Conservation (phyloP, 495 filamentous ascomycete species). For the Chaetomium tenue region DNA sequence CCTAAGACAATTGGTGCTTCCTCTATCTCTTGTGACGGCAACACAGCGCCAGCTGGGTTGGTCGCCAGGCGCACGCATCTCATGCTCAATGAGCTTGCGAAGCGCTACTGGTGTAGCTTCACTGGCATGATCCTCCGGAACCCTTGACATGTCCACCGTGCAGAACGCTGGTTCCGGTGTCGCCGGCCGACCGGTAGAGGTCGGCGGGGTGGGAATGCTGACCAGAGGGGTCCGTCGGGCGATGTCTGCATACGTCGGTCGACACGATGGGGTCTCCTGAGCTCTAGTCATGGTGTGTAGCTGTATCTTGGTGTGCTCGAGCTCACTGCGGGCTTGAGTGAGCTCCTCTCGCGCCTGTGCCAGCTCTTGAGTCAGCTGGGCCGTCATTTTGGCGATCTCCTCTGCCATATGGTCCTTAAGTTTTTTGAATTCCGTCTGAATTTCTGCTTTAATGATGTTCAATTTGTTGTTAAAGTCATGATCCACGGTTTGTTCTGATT, state of each 20-base stretch:
- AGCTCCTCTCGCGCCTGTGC: constrained; percentile 4
- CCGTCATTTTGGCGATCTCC: not conserved
- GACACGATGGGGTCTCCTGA: not conserved
- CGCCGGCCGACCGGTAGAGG: not conserved
- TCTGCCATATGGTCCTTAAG: constrained; percentile 1
- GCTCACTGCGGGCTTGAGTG: not conserved
- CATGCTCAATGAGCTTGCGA: constrained; percentile 15
- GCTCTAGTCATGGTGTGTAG: not conserved
- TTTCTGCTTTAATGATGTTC: not conserved
- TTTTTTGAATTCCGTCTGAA: not conserved
- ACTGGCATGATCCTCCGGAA: not conserved
- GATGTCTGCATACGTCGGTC: not conserved
- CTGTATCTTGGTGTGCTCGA: constrained; percentile 4
- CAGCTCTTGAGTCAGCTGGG: not conserved
- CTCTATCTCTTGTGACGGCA: constrained; percentile 17
- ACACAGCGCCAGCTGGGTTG: constrained; percentile 13
- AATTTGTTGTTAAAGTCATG: constrained; percentile 3
- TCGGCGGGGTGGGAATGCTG: not conserved
- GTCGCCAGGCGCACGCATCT: constrained; percentile 12
- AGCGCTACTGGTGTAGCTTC: constrained; percentile 9
- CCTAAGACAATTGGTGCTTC: constrained; percentile 11
- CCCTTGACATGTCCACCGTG: constrained; percentile 1
- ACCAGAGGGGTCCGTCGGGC: not conserved
- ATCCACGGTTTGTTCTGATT: not conserved
- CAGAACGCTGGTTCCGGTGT: constrained; percentile 7